Conservation (phyloP, 768 basidiomycete species). For the Daedalea quercina region DNA sequence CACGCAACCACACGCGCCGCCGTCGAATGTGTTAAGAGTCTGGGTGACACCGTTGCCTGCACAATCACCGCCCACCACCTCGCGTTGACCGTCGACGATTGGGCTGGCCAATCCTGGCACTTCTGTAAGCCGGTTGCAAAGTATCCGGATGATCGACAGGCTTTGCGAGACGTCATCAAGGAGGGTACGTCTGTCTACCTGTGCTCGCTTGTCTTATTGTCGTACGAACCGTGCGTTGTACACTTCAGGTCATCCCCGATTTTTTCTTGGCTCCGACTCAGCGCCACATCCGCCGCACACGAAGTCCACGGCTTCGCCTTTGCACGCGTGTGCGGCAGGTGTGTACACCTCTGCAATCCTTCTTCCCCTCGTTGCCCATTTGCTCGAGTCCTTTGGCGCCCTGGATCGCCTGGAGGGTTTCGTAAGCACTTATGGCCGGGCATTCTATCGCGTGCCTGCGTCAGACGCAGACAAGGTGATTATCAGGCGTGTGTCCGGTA, state of each 20-base stretch:
- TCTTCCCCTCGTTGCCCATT: conserved; percentile 82
- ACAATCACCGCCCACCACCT: conserved; percentile 98
- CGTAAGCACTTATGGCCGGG: conserved; percentile 69
- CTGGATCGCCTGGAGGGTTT: conserved; percentile 78
- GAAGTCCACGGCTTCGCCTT: conserved; percentile 66
- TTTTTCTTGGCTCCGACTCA: conserved; percentile 96
- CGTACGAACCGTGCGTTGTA: not conserved
- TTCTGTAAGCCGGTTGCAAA: conserved; percentile 99
- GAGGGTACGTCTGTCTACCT: conserved; percentile 45
- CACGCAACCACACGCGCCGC: conserved; percentile 94
- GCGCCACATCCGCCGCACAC: conserved; percentile 79
- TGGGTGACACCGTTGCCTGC: conserved; percentile 83
- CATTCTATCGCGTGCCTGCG: conserved; percentile 56
- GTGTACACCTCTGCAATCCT: conserved; percentile 93
- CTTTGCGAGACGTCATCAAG: conserved; percentile 68
- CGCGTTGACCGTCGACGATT: conserved; percentile 89
- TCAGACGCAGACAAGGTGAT: conserved; percentile 31
- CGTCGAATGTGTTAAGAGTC: conserved; percentile 74
- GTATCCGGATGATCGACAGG: conserved; percentile 84
- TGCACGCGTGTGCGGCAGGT: conserved; percentile 83
- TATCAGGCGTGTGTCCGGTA: conserved; percentile 34
- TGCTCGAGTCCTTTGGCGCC: conserved; percentile 84
- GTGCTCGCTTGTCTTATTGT: not conserved
- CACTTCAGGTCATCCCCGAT: conserved; percentile 74
- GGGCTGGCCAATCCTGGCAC: conserved; percentile 92